Conservation (phyloP, 1,139 yeast genomes). For the Candida glucosophila region DNA sequence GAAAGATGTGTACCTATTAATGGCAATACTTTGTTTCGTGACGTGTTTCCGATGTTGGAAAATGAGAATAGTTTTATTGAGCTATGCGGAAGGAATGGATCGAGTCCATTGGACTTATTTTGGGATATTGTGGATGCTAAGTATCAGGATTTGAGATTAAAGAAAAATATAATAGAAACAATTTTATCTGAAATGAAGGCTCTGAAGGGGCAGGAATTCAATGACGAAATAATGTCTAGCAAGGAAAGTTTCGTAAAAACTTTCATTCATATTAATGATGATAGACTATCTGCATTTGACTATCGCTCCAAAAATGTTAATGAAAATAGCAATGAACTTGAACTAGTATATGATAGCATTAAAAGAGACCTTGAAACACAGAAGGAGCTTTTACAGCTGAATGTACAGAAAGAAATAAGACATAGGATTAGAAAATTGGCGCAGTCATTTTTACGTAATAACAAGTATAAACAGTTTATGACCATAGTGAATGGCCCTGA, state of each 20-base stretch:
- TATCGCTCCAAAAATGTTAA: slow-evolving; percentile 4
- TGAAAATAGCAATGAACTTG: slow-evolving; percentile 15
- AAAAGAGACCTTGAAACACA: slow-evolving; percentile 14
- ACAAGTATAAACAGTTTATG: too few relatives aligned
- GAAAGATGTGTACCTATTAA: slow-evolving; percentile 31
- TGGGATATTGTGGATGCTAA: slow-evolving; percentile 69
- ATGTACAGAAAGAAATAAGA: slow-evolving; percentile 7
- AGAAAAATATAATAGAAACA: slow-evolving; percentile 52
- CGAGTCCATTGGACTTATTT: slow-evolving; percentile 69
- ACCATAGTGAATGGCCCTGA: too few relatives aligned
- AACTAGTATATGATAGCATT: slow-evolving; percentile 17
- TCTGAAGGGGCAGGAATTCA: slow-evolving; percentile 6
- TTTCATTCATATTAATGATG: slow-evolving; percentile 16
- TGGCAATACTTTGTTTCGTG: slow-evolving; percentile 54
- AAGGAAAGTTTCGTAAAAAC: slow-evolving; percentile 13
- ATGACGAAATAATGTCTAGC: slow-evolving; percentile 10
- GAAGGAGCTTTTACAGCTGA: slow-evolving; percentile 7
- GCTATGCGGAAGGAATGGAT: slow-evolving; percentile 71
- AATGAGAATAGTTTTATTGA: slow-evolving; percentile 52
- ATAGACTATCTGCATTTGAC: slow-evolving; percentile 17
- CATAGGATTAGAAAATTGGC: slow-evolving; percentile 9
- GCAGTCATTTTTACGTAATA: slow-evolving; percentile 11
- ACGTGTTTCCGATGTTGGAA: slow-evolving; percentile 43
- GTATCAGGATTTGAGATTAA: slow-evolving; percentile 45
- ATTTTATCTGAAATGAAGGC: slow-evolving; percentile 29